Base-by-base conservation (phyloP, 2,329 filamentous ascomycete species). In the Hymenoscyphus repandus region DNA sequence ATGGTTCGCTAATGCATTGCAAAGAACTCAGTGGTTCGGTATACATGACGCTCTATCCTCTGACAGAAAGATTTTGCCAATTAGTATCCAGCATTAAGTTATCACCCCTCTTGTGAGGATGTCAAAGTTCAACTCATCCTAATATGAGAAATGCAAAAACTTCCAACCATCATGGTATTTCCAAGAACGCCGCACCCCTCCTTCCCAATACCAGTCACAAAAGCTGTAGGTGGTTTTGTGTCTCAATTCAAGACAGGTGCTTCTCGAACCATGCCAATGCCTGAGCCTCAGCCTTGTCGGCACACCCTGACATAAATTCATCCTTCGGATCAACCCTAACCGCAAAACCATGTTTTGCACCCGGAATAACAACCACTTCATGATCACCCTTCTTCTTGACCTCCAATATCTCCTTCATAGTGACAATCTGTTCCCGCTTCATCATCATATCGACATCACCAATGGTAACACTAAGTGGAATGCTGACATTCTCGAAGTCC, bases 381-480 rank as follows among this genome's bases (percentile, higher is more conserved):
- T 64, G 53, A 43, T 58, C 57, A 3, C 59, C 58, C 18, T 53
- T 55, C 46, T 64, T 64, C 48, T 63, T 61, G 13, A 50, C 54
- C 38, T 61, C 61, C 30, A 67, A 36, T 12, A 64, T 51, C 37
- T 39, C 45, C 41, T 54, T 53, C 13, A 59, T 40, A n/a, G 43
- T 40, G 44, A 45, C 6, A 47, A 63, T 56, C 43, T 63, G 53
- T n/a, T 51, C 39, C 1, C 31, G 30, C 12, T 66, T 57, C 31
- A 78, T 53, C 51, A 64, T 63, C 31, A 64, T 58, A 55, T 79
- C 77, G 6, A 64, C 57, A 18, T 74, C 71, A 3, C 70, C 73
- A 10, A 75, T 54, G 3, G 73, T 73, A 49, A 78, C 68, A 20
- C 69, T 70, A 31, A 75, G 58, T 2, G 77, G 76, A 22, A 70